phyloP scores from a whole-genome alignment of 352 stramenopile genomes.

The Phytophthora sojae region DNA sequence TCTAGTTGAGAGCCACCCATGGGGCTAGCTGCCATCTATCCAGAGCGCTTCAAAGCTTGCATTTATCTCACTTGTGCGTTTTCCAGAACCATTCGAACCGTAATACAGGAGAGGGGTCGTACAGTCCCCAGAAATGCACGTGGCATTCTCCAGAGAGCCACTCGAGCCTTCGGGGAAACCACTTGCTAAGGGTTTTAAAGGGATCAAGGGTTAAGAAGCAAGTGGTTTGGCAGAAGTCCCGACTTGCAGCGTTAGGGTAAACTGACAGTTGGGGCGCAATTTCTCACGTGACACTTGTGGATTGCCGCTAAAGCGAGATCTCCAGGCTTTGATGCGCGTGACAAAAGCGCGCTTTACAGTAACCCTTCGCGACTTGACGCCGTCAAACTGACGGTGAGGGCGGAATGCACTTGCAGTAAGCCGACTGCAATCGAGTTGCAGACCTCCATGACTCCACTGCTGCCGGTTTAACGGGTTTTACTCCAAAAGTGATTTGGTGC shows the following conservation, averaged over 20 bases:
- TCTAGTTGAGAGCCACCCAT: not conserved
- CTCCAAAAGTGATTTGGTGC: too few species aligned
- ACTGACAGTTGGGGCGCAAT: not conserved
- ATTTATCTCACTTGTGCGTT: not conserved
- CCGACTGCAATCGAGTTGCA: too few species aligned
- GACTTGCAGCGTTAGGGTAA: not conserved
- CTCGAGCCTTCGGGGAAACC: not conserved
- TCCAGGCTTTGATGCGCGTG: too few species aligned
- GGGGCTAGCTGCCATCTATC: not conserved
- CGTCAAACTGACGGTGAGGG: too few species aligned
- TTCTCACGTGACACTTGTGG: not conserved
- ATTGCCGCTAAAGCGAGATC: not conserved
- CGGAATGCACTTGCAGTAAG: too few species aligned
- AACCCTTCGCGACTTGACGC: too few species aligned
- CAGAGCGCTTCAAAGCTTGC: not conserved
- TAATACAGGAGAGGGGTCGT: not conserved
- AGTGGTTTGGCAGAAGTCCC: constrained; percentile 3
- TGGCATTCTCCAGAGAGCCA: not conserved
- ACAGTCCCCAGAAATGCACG: not conserved
- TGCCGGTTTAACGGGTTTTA: too few species aligned
- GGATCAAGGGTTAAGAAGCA: not conserved
- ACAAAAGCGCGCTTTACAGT: too few species aligned
- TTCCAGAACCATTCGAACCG: not conserved
- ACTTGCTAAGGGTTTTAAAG: not conserved
- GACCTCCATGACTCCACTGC: too few species aligned